Evolutionary conservation across 2,329 filamentous ascomycete species (phyloP).

Genomic region (Ambrosiella beaveri): DNA sequence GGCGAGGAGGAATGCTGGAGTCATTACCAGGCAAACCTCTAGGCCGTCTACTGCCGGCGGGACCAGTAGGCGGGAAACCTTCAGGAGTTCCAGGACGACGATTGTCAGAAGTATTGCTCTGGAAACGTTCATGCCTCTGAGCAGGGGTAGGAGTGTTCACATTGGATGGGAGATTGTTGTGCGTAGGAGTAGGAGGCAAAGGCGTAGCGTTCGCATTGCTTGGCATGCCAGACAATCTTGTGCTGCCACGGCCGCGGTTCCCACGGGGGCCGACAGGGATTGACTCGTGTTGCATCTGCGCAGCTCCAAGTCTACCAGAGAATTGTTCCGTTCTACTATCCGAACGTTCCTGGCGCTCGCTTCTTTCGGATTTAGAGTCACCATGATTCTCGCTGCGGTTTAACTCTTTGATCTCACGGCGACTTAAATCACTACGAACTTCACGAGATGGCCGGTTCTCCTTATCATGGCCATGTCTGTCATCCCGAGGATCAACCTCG

Average conservation of each 20-base stretch:
- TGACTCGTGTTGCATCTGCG: not conserved
- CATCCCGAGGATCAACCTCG: slow-evolving; percentile 3
- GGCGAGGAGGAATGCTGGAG: not conserved
- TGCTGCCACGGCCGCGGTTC: slow-evolving; percentile 6
- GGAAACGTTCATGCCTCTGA: slow-evolving; percentile 10
- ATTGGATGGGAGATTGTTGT: not conserved
- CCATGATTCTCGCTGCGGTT: slow-evolving; percentile 19
- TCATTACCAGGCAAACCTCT: slow-evolving; percentile 3
- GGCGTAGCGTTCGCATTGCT: not conserved
- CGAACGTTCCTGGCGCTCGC: slow-evolving; percentile 6
- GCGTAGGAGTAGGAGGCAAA: not conserved
- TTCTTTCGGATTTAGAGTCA: slow-evolving; percentile 12
- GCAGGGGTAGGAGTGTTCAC: not conserved
- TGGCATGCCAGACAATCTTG: not conserved
- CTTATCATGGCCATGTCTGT: slow-evolving; percentile 16
- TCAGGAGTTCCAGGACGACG: slow-evolving; percentile 2
- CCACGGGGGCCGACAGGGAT: slow-evolving; percentile 18
- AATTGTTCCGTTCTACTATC: slow-evolving; percentile 32
- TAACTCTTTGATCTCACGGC: slow-evolving; percentile 19
- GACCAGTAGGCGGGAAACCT: slow-evolving; percentile 5
- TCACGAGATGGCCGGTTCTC: slow-evolving; percentile 17
- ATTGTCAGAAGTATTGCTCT: not conserved
- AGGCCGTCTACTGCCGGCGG: slow-evolving; percentile 1
- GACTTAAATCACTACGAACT: slow-evolving; percentile 32
- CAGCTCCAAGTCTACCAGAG: slow-evolving; percentile 11